phyloP scores from a whole-genome alignment of 345 rosid genomes.

The Gynandropsis gynandra region DNA sequence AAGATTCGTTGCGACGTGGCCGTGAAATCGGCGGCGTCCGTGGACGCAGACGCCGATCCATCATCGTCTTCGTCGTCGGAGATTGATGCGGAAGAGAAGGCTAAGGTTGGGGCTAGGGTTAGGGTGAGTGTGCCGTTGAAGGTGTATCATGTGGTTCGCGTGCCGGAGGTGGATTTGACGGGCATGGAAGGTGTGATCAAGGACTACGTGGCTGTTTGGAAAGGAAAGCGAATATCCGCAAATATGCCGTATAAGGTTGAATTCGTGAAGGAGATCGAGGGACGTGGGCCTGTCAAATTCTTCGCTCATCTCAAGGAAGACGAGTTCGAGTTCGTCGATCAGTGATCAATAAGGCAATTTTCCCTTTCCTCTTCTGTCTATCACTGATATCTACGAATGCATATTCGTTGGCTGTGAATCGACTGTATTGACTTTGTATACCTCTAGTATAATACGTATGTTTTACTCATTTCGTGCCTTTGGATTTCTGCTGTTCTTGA shows the following conservation, averaged over 20 bases:
- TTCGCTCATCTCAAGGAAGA: conserved; percentile 71
- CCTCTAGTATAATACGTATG: background rate
- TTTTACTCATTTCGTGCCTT: too few relatives aligned
- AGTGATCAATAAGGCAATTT: conserved; percentile 18
- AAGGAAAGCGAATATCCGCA: conserved; percentile 72
- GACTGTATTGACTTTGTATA: conserved; percentile 18
- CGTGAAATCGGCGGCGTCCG: conserved; percentile 20
- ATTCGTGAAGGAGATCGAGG: conserved; percentile 52
- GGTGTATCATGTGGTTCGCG: conserved; percentile 77
- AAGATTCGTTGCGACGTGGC: conserved; percentile 38
- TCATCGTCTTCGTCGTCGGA: conserved; percentile 25
- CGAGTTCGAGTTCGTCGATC: conserved; percentile 62
- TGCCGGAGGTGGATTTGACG: conserved; percentile 58
- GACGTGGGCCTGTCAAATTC: conserved; percentile 68
- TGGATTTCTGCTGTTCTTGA: too few relatives aligned
- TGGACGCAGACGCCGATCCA: conserved; percentile 20
- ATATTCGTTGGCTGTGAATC: conserved; percentile 3
- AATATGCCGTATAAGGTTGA: conserved; percentile 70
- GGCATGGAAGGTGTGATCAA: conserved; percentile 76
- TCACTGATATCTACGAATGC: conserved; percentile 16
- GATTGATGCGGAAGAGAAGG: conserved; percentile 20
- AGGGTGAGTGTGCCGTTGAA: conserved; percentile 66
- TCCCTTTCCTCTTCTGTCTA: background rate
- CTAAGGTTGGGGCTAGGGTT: conserved; percentile 43
- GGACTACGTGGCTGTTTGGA: conserved; percentile 58